phyloP scores from a whole-genome alignment of 2,329 filamentous ascomycete species.

The Pseudocercospora musae region DNA sequence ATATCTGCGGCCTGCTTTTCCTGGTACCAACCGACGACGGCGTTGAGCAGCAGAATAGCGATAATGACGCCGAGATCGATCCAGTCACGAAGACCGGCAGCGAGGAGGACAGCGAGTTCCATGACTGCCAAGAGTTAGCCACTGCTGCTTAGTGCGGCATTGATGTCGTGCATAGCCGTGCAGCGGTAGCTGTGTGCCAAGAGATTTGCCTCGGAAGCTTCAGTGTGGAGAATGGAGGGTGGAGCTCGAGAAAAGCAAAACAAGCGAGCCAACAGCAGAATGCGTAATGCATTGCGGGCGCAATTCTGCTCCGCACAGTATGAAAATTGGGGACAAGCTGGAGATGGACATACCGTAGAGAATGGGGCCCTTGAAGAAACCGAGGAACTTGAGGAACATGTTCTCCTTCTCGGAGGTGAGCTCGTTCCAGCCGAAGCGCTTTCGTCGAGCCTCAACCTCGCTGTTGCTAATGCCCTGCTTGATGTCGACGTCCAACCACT shows the following conservation, averaged over 20 bases:
- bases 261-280: constrained; percentile 8
- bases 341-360: constrained; percentile 62
- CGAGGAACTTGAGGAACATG: constrained; percentile 69
- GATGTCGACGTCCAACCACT: constrained; percentile 68
- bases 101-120: constrained; percentile 71
- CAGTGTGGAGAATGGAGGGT: constrained; percentile 20
- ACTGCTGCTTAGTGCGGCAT: constrained; percentile 2
- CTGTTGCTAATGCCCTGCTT: constrained; percentile 57
- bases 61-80: constrained; percentile 75
- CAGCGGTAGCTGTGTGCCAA: constrained; percentile 18
- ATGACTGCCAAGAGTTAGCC: constrained; percentile 56
- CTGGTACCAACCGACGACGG: constrained; percentile 74
- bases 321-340: constrained; percentile 11
- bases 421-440: constrained; percentile 68
- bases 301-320: constrained; percentile 11
- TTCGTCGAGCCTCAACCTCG: constrained; percentile 64
- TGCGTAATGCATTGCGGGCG: constrained; percentile 23
- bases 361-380: constrained; percentile 73
- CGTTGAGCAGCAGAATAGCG: constrained; percentile 72
- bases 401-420: constrained; percentile 72
- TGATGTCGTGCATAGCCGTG: constrained; percentile 13
- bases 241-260: constrained; percentile 16
- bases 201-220: constrained; percentile 29
- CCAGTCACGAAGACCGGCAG: constrained; percentile 72
- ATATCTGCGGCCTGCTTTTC: constrained; percentile 78